Evolutionary conservation across 345 rosid species (phyloP).

Genomic region (Populus simonii): DNA sequence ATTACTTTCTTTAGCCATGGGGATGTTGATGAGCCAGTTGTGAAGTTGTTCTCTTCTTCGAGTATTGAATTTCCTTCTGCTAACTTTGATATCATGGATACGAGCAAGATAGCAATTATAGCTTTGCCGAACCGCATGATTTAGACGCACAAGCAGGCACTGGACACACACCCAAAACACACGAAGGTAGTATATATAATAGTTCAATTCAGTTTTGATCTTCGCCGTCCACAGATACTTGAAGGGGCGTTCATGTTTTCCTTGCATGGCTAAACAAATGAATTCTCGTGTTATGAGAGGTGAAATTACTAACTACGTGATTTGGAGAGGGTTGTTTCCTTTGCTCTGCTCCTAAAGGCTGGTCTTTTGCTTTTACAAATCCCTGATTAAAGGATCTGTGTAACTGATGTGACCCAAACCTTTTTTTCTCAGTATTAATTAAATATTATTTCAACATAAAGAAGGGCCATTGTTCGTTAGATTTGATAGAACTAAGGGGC

Average conservation of each 20-base stretch:
- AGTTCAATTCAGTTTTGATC: not conserved
- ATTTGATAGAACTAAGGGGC: too few relatives aligned
- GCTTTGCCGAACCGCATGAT: conserved; percentile 18
- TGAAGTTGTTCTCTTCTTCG: conserved; percentile 3
- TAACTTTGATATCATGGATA: not conserved
- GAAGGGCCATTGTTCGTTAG: not conserved
- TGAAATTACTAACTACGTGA: conserved; percentile 11
- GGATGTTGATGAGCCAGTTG: conserved; percentile 18
- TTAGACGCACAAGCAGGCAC: not conserved
- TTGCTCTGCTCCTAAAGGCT: not conserved
- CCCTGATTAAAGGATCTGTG: not conserved
- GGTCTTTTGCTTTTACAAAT: conserved; percentile 8
- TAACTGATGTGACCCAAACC: not conserved
- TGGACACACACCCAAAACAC: not conserved
- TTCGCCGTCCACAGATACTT: not conserved
- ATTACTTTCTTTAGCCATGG: conserved; percentile 39
- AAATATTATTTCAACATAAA: not conserved
- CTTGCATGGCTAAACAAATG: conserved; percentile 16
- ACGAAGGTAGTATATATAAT: not conserved
- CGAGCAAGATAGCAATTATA: conserved; percentile 5
- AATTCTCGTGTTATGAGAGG: conserved; percentile 28
- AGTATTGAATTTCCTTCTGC: conserved; percentile 2
- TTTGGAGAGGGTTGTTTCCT: not conserved
- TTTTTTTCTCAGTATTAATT: not conserved
- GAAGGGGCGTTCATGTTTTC: conserved; percentile 36